Evolutionary conservation across 441 rosid genomes (phyloP).

Genomic region (Eutrema salsugineum): DNA sequence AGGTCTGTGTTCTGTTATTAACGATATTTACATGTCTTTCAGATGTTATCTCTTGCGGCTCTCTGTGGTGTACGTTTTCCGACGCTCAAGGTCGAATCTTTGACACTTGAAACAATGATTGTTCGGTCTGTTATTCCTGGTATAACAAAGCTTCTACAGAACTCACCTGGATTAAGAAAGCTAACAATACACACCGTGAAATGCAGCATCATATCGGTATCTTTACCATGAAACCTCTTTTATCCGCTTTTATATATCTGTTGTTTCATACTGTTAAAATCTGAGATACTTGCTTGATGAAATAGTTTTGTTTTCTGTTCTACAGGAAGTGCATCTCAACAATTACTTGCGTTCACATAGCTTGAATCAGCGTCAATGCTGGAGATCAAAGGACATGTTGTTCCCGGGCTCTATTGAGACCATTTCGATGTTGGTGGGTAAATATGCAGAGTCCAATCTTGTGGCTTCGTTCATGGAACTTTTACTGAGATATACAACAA

Average conservation of each 20-base stretch:
- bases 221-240: not conserved
- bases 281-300: not conserved
- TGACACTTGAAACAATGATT: constrained; percentile 30
- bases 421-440: constrained; percentile 28
- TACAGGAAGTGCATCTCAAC: constrained; percentile 28
- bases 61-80: constrained; percentile 24
- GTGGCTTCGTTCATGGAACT: constrained; percentile 26
- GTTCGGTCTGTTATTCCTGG: constrained; percentile 30
- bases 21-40: not conserved
- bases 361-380: constrained; percentile 16
- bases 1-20: not conserved
- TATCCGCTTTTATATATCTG: not conserved
- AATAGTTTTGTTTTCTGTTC: not conserved
- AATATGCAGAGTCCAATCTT: constrained; percentile 22
- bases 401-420: constrained; percentile 23
- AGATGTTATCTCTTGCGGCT: constrained; percentile 24
- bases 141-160: constrained; percentile 13
- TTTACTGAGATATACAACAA: constrained; percentile 14
- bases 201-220: constrained; percentile 30
- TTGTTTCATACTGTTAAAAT: not conserved
- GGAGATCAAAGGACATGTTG: constrained; percentile 14
- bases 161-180: constrained; percentile 11
- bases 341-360: constrained; percentile 15
- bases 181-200: constrained; percentile 22
- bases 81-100: constrained; percentile 6